Base-by-base conservation (phyloP, 345 rosid species). In the Lepidium didymum region DNA sequence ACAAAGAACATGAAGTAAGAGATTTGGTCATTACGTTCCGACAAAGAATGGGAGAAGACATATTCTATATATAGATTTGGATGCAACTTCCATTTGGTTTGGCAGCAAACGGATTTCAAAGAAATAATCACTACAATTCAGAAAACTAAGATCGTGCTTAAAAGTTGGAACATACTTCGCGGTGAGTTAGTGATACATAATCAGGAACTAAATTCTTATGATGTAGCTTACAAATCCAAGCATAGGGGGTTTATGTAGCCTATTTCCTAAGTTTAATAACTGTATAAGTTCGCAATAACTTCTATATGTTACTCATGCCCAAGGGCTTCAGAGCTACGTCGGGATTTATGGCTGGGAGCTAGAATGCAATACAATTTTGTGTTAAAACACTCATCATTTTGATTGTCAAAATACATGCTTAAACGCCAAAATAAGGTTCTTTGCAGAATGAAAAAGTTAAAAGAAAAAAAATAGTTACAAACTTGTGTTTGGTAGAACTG, bases 401-500 rank as follows among this genome's bases (percentile, higher is more conserved):
- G 11, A 67, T 38, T 16, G 44, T n/a, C 10, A 23, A 49, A 33
- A 16, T 19, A 56, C 15, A 47, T 38, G 73, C 58, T 37, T 37
- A 47, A 49, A 18, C 25, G 52, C 23, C 50, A 68, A 58, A 36
- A 57, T 10, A 68, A 68, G 9, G 27, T 44, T 38, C 33, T 47
- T 47, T 37, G 67, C 43, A 29, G 42, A 6, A 46, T n/a, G 43
- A 11, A 3, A 0, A 2, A 67, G 44, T 64, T 14, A 2, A 16
- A 4, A 15, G 38, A 12, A 13, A 16, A 21, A 1, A 3, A 23
- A 36, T 34, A n/a, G 14, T 8, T 68, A 23, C 56, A 46, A 68
- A 68, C 57, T 68, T 31, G 31, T 36, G 37, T 71, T 25, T 59
- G 75, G 56, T 62, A 34, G 70, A 66, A 43, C 58, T 56, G 35